Base-by-base conservation (phyloP, 1,284 basidiomycete genomes). In the Cystobasidium slooffiae region DNA sequence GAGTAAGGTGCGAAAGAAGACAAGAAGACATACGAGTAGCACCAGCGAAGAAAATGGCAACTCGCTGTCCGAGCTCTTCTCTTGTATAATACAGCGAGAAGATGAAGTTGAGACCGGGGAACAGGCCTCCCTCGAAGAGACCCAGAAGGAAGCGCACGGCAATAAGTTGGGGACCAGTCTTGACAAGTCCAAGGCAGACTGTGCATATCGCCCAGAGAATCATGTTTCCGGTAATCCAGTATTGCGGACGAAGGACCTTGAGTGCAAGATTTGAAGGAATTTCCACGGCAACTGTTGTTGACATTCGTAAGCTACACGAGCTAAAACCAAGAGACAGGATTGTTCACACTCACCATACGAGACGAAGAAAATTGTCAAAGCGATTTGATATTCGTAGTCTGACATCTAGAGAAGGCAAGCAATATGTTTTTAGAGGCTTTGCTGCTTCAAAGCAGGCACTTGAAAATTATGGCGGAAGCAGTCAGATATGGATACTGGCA, bases 41-140 rank as follows among this genome's bases (percentile, higher is more conserved):
- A 41, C 82, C 82, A 14, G 81, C 72, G 73, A 81, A 83, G 78
- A 83, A 82, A 72, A 83, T 76, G n/a, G 79, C 76, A 31, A 79
- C 77, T 10, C 81, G 75, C 43, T 74, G 75, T 10, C 76, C 78
- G 1, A 77, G 73, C 55, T 80, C 66, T 22, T 75, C 62, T 8
- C 79, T 73, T 20, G 74, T 77, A 66, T 81, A 81, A 77, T 78
- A 81, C 31, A 76, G 75, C 41, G 77, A 76, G 43, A 81, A 76
- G 31, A 81, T 67, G 31, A 80, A 78, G 72, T 80, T 81, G 53
- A 81, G 62, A 4, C 78, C 75, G 8, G 78, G 78, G 61, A 69
- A 77, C 1, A 78, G 68, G 51, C 68, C 68, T 8, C 78, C 78
- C 73, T 79, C 78, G 43, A 74, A 64, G 3, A 79, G 51, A 37